phyloP scores from a whole-genome alignment of 192 early-diverging fungal species.

The Linnemannia hyalina region DNA sequence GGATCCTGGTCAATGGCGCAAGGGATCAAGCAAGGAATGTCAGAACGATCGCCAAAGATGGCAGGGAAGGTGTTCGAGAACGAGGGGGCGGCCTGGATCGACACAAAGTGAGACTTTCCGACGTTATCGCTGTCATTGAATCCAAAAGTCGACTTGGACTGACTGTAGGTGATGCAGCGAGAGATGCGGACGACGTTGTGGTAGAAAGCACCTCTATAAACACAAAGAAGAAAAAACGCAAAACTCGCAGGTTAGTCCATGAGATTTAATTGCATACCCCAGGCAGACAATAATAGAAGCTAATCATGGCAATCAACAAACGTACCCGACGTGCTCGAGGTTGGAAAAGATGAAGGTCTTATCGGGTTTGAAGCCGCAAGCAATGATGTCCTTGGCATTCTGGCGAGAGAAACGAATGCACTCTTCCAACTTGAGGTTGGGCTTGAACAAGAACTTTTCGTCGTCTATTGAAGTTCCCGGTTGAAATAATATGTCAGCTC shows the following conservation, averaged over 20 bases:
- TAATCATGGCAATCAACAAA: not conserved
- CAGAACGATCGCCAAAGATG: constrained; percentile 91
- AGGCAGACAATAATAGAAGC: not conserved
- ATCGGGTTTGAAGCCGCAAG: constrained; percentile 93
- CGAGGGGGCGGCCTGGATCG: constrained; percentile 94
- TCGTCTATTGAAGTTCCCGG: constrained; percentile 71
- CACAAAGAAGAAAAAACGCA: not conserved
- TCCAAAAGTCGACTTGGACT: constrained; percentile 91
- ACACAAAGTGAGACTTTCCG: constrained; percentile 95
- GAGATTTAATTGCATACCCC: not conserved
- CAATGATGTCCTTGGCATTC: constrained; percentile 95
- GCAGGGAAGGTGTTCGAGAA: constrained; percentile 96
- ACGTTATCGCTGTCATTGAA: constrained; percentile 91
- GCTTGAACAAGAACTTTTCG: constrained; percentile 98
- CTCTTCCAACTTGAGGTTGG: constrained; percentile 87
- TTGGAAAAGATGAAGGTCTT: constrained; percentile 98
- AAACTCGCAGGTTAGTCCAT: not conserved
- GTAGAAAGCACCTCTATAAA: constrained; percentile 88
- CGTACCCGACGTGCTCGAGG: constrained; percentile 89
- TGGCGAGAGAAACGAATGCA: constrained; percentile 78
- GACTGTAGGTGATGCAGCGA: constrained; percentile 84
- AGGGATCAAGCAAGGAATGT: constrained; percentile 97
- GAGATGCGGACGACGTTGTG: constrained; percentile 93
- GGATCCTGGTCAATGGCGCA: constrained; percentile 99
- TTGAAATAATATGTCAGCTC: not conserved